Evolutionary conservation across 257 asterid species (phyloP).

Genomic region (Solanum verrucosum): DNA sequence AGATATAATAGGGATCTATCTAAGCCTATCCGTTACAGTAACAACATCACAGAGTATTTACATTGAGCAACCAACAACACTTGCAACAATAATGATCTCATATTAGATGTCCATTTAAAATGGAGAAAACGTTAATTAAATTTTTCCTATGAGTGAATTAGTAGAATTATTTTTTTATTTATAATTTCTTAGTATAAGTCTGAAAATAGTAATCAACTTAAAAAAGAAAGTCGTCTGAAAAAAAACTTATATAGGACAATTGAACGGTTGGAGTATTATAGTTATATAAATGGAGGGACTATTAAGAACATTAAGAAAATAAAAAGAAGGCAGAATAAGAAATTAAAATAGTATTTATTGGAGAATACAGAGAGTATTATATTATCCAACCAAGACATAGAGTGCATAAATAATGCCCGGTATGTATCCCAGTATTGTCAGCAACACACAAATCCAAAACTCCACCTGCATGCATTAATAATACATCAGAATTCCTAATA

Average conservation of each 20-base stretch:
- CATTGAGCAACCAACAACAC: not conserved
- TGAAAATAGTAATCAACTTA: not conserved
- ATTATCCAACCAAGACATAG: slow-evolving; percentile 54
- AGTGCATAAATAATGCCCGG: slow-evolving; percentile 86
- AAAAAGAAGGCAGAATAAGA: not conserved
- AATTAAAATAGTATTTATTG: not conserved
- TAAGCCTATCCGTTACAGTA: no score
- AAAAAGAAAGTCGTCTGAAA: not conserved
- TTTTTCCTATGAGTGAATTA: no score
- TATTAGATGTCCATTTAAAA: not conserved
- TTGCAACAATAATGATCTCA: not conserved
- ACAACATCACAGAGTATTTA: not conserved
- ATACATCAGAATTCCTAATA: not conserved
- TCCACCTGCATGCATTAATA: slow-evolving; percentile 43
- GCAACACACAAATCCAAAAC: slow-evolving; percentile 79
- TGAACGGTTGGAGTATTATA: no score
- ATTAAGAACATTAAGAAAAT: not conserved
- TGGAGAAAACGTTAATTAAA: no score
- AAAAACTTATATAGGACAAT: no score
- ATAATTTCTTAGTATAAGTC: not conserved
- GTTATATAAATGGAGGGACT: no score
- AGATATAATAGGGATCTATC: no score
- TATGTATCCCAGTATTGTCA: slow-evolving; percentile 71
- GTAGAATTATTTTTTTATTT: no score
- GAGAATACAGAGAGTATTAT: not conserved